A percentile compares a stretch with the other conserved stretches of the same genome.
phyloP scores from a whole-genome alignment of 1,139 yeast species.

The Taphrina flavorubra region DNA sequence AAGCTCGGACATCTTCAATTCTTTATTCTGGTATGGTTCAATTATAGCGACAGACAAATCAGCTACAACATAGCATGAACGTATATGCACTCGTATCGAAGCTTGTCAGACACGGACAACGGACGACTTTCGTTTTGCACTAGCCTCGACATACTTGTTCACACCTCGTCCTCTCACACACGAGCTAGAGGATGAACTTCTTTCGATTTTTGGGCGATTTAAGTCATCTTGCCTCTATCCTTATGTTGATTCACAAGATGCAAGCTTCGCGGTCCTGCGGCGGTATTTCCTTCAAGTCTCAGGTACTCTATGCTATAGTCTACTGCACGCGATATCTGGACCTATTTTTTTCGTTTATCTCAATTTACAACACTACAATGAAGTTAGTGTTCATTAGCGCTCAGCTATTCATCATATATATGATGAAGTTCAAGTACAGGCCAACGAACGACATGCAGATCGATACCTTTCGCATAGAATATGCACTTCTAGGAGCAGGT shows the following conservation, averaged over 20 bases:
- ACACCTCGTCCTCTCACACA: not conserved
- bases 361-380: slow-evolving; percentile 79
- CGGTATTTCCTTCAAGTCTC: slow-evolving; percentile 90
- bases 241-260: slow-evolving; percentile 75
- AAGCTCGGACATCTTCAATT: not conserved
- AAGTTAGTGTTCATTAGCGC: slow-evolving; percentile 79
- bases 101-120: too few species aligned
- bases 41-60: too few species aligned
- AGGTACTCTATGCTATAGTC: slow-evolving; percentile 75
- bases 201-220: slow-evolving; percentile 63
- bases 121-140: too few species aligned
- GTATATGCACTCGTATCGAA: too few species aligned
- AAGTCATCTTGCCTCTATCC: slow-evolving; percentile 79
- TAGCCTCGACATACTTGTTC: too few species aligned
- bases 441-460: slow-evolving; percentile 62
- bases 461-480: slow-evolving; percentile 79
- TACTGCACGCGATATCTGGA: slow-evolving; percentile 78
- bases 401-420: slow-evolving; percentile 73
- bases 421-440: slow-evolving; percentile 68
- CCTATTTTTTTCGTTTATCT: slow-evolving; percentile 54
- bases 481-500: slow-evolving; percentile 68
- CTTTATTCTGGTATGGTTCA: not conserved
- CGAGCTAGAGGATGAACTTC: slow-evolving; percentile 45
- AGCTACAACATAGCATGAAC: too few species aligned
- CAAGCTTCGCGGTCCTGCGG: slow-evolving; percentile 68